phyloP scores from a whole-genome alignment of 352 stramenopile species.

The Phytophthora boehmeriae region DNA sequence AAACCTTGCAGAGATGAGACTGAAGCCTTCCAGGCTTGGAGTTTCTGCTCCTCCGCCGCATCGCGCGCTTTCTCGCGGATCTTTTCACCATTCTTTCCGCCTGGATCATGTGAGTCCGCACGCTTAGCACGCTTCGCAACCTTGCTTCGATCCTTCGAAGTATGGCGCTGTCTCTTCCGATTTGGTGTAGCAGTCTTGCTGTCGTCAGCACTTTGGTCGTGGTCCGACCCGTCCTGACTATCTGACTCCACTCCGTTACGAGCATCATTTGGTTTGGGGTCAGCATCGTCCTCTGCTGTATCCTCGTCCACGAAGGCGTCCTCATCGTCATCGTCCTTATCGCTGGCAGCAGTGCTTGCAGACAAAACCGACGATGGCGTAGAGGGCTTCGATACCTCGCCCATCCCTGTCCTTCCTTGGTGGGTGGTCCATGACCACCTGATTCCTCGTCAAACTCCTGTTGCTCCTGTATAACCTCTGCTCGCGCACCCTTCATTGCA shows the following conservation, averaged over 20 bases:
- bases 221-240: constrained; percentile 23
- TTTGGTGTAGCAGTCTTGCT: constrained; percentile 33
- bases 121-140: constrained; percentile 42
- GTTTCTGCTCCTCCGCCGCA: constrained; percentile 92
- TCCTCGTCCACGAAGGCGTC: constrained; percentile 32
- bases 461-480: constrained; percentile 61
- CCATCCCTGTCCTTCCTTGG: not conserved
- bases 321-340: constrained; percentile 46
- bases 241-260: constrained; percentile 1
- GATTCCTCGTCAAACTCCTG: constrained; percentile 69
- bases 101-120: constrained; percentile 12
- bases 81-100: constrained; percentile 45
- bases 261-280: constrained; percentile 4
- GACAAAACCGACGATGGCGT: constrained; percentile 48
- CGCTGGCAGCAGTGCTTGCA: constrained; percentile 40
- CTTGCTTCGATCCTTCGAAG: constrained; percentile 17
- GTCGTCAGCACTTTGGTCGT: constrained; percentile 50
- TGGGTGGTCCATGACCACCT: constrained; percentile 17
- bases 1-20: constrained; percentile 86
- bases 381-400: constrained; percentile 25
- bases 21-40: constrained; percentile 87
- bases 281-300: constrained; percentile 26
- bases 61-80: constrained; percentile 88
- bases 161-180: constrained; percentile 25
- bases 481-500: constrained; percentile 86